phyloP scores from a whole-genome alignment of 1,139 yeast species.

The Pichia kudriavzevii region DNA sequence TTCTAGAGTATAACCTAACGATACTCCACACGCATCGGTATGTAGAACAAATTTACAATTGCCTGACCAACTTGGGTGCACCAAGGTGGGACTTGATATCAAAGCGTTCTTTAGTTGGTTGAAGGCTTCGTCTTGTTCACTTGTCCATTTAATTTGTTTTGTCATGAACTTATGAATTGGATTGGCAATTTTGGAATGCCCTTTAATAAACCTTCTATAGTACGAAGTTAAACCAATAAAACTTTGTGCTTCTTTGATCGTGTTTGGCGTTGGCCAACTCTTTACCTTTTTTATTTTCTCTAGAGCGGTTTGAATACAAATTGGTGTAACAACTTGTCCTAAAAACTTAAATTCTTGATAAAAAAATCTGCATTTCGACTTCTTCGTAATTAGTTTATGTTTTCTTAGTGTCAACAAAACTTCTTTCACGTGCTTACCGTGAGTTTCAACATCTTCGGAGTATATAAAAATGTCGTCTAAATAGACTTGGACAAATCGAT shows the following conservation, averaged over 20 bases:
- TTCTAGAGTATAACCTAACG: constrained; percentile 5
- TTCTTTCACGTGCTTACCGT: constrained; percentile 15
- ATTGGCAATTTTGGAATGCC: constrained; percentile 3
- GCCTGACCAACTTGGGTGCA: background rate
- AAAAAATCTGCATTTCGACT: constrained; percentile 10
- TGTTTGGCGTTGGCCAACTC: constrained; percentile 9
- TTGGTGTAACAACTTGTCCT: constrained; percentile 8
- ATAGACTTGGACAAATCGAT: constrained; percentile 14
- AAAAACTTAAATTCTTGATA: constrained; percentile 8
- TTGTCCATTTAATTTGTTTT: constrained; percentile 1
- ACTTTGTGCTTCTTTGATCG: constrained; percentile 2
- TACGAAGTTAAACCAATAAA: constrained; percentile 11
- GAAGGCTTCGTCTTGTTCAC: constrained; percentile 3
- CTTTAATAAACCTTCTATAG: constrained; percentile 9
- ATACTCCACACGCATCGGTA: constrained; percentile 6
- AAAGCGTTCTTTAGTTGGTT: constrained; percentile 1
- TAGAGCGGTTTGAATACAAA: constrained; percentile 9
- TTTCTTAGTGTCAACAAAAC: constrained; percentile 15
- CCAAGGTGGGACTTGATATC: background rate
- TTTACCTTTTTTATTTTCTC: constrained; percentile 6
- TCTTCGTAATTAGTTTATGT: constrained; percentile 3
- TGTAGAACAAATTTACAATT: background rate
- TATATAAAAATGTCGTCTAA: constrained; percentile 27
- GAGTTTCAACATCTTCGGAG: constrained; percentile 16
- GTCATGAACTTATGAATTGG: constrained; percentile 4